Conservation (phyloP, 2,329 filamentous ascomycete species). For the Dothidotthia symphoricarpi region DNA sequence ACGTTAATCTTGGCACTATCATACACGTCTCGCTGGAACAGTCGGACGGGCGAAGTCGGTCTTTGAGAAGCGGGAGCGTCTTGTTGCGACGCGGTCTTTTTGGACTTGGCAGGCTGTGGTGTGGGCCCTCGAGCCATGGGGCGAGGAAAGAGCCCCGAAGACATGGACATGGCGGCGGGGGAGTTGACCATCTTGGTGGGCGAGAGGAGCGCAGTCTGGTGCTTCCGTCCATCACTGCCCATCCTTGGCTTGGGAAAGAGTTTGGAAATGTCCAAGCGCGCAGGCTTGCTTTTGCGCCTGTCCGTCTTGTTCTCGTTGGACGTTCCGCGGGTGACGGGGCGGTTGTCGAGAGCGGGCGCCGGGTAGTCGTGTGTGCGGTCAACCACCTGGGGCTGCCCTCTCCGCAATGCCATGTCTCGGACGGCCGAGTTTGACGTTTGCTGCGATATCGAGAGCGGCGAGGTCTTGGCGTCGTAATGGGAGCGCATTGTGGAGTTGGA, state of each 20-base stretch:
- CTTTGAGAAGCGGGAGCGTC: conserved; percentile 13
- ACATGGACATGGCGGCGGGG: conserved; percentile 41
- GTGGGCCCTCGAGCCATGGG: conserved; percentile 35
- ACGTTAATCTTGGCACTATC: conserved; percentile 50
- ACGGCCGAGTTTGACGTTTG: conserved; percentile 48
- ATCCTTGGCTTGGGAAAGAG: conserved; percentile 42
- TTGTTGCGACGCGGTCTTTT: conserved; percentile 24
- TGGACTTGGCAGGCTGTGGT: conserved; percentile 25
- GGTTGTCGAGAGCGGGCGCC: too few species aligned
- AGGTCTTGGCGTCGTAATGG: conserved; percentile 45
- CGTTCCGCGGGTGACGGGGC: not conserved
- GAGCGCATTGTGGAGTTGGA: conserved; percentile 45
- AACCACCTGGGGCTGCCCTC: conserved; percentile 36
- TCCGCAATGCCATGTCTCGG: conserved; percentile 45
- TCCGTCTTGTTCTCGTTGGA: conserved; percentile 23
- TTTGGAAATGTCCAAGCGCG: conserved; percentile 44
- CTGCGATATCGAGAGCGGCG: conserved; percentile 45
- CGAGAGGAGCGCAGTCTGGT: conserved; percentile 33
- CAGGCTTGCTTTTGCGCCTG: conserved; percentile 36
- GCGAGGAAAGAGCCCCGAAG: conserved; percentile 39
- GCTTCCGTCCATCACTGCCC: conserved; percentile 12
- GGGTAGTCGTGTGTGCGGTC: conserved; percentile 7
- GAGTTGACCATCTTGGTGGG: conserved; percentile 43
- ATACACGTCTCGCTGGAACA: conserved; percentile 40
- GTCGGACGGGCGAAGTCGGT: conserved; percentile 25